phyloP scores from a whole-genome alignment of 345 rosid species.

The Carallia pectinifolia region DNA sequence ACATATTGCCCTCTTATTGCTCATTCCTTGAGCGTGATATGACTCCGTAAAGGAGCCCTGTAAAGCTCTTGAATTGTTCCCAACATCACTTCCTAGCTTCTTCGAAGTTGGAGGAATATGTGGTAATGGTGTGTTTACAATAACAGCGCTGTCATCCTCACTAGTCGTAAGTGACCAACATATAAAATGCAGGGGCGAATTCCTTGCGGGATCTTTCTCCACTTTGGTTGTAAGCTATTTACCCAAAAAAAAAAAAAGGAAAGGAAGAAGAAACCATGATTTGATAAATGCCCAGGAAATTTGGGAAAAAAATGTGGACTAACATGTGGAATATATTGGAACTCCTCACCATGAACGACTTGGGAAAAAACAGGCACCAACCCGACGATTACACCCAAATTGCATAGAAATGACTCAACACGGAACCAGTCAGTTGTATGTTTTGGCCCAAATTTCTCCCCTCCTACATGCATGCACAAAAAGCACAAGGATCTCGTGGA shows the following conservation, averaged over 20 bases:
- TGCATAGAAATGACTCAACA: background rate
- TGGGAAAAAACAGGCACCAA: background rate
- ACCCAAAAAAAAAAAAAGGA: background rate
- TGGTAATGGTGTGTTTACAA: constrained; percentile 44
- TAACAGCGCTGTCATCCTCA: constrained; percentile 48
- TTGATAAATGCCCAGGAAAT: constrained; percentile 6
- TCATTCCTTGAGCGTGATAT: constrained; percentile 21
- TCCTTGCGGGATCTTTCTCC: constrained; percentile 61
- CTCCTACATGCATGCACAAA: no score
- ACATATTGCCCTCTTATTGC: constrained; percentile 19
- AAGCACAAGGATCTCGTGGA: no score
- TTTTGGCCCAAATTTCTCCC: no score
- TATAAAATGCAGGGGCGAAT: constrained; percentile 65
- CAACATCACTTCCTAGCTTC: constrained; percentile 39
- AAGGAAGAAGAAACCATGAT: constrained; percentile 13
- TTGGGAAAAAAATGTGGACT: background rate
- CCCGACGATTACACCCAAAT: background rate
- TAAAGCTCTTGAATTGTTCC: constrained; percentile 39
- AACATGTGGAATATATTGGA: background rate
- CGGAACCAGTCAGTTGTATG: background rate
- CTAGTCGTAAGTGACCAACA: constrained; percentile 47
- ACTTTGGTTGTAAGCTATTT: constrained; percentile 67
- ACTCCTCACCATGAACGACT: background rate
- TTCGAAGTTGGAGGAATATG: constrained; percentile 43
- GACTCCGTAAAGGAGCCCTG: constrained; percentile 37